Evolutionary conservation across 1,139 yeast genomes (phyloP).

Genomic region (Zygoascus sp.): DNA sequence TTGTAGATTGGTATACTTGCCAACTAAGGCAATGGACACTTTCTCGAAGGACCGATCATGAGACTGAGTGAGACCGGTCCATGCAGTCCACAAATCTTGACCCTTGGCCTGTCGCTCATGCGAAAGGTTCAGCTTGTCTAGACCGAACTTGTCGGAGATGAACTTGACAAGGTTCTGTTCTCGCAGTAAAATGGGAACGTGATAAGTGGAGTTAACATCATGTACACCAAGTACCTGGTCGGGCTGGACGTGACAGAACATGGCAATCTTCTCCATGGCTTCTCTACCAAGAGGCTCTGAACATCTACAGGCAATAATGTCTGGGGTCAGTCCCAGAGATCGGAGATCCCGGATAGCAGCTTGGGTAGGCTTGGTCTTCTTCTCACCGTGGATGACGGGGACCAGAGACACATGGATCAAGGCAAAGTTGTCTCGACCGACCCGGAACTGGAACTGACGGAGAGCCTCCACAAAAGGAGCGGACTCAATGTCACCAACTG

Average conservation of each 20-base stretch:
- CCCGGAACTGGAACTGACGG: conserved; percentile 97
- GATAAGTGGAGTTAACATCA: conserved; percentile 92
- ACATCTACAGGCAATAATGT: conserved; percentile 97
- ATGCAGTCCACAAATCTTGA: conserved; percentile 60
- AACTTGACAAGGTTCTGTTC: conserved; percentile 82
- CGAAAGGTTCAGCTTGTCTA: conserved; percentile 50
- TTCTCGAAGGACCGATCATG: conserved; percentile 80
- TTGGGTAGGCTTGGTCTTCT: conserved; percentile 98
- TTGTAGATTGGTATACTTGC: conserved; percentile 92
- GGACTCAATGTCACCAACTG: conserved; percentile 98
- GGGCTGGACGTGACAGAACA: conserved; percentile 98
- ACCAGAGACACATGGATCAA: conserved; percentile 94
- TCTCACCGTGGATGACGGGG: conserved; percentile 97
- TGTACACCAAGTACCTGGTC: conserved; percentile 96
- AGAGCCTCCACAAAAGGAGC: conserved; percentile 99
- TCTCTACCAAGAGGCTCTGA: conserved; percentile 72
- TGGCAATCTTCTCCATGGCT: conserved; percentile 90
- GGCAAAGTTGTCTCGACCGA: conserved; percentile 90
- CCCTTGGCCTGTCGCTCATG: conserved; percentile 61
- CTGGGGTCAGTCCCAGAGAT: conserved; percentile 90
- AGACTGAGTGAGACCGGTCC: conserved; percentile 74
- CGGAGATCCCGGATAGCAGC: conserved; percentile 97
- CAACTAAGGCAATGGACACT: conserved; percentile 93
- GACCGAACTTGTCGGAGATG: conserved; percentile 62
- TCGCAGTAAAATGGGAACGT: conserved; percentile 85